A percentile compares a stretch with the other conserved stretches of the same genome.
These are phyloP conservation scores for Talaromyces islandicus DNA, from an alignment of 2,329 filamentous ascomycete species.

Conservation along the genomic window DNA sequence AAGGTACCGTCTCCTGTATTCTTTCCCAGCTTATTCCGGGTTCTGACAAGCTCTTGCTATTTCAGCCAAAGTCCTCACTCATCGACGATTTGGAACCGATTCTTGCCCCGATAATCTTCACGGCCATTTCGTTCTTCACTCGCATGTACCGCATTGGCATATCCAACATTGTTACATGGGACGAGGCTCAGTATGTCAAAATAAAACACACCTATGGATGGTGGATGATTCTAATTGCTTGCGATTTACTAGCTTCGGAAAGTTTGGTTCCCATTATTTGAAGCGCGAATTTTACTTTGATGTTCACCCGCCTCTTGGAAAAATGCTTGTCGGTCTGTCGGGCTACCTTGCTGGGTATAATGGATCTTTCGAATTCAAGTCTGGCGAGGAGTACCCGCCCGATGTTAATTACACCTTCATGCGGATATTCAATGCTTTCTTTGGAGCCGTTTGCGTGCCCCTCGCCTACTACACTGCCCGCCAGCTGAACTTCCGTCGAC, in stretches of 20 bases:
- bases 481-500: constrained; percentile 78
- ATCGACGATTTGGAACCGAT: constrained; percentile 57
- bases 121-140: constrained; percentile 58
- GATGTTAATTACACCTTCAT: constrained; percentile 98
- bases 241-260: constrained; percentile 43
- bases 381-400: constrained; percentile 87
- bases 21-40: not conserved
- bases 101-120: constrained; percentile 59
- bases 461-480: constrained; percentile 92
- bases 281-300: constrained; percentile 99
- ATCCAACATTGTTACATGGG: constrained; percentile 69
- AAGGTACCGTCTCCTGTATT: constrained; percentile 3
- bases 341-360: constrained; percentile 97
- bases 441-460: constrained; percentile 86
- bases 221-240: constrained; percentile 1
- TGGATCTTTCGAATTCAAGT: constrained; percentile 99
- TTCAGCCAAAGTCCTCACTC: constrained; percentile 27
- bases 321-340: constrained; percentile 95
- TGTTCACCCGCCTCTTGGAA: constrained; percentile 90
- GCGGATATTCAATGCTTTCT: constrained; percentile 94
- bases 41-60: not conserved
- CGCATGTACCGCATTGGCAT: constrained; percentile 63
- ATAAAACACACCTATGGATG: too few species aligned
- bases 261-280: constrained; percentile 98
- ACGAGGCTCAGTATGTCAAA: constrained; percentile 62